Evolutionary conservation across 495 filamentous ascomycete species (phyloP), one percentile per base, ranked within the genome.

Genomic region (Mycothermus thermophilus): DNA sequence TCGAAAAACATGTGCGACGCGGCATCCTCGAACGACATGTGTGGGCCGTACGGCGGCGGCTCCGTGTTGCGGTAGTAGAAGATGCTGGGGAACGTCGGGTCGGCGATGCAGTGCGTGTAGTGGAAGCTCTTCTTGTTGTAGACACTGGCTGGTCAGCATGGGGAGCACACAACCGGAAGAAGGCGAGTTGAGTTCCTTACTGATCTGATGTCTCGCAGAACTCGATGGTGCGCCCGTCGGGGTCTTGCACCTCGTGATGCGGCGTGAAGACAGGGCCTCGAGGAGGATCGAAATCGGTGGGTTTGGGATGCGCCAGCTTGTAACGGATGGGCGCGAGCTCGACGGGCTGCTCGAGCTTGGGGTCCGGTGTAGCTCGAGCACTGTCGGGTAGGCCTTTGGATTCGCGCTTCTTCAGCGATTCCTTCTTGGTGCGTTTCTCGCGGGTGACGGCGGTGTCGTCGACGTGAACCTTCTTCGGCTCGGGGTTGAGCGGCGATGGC

Each of bases 61-160:
- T 96, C 92, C 16, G 86, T 83, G 39, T 83, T 80, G 31, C 90
- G 80, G 52, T 83, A 85, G 59, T 86, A 92, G 47, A 86, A 79
- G 40, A 83, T 85, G 34, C 85, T 81, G 6, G 79, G 77, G 37
- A 96, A 92, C 12, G 66, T 67, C 0, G 80, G 79, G 45, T 95
- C 90, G 33, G 85, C 83, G 39, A 95, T 84, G 50, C 84, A 92
- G 41, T 87, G 84, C 24, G 69, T 81, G 53, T 96, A 99, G 24
- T 83, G 79, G 44, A 82, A 96, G 27, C 75, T 82, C 57, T 86
- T 85, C 51, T 90, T 88, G 46, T 94, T 95, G 42, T 75, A 80
- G 27, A 90, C 81, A 54, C 80, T 84, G 45, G 3, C 20, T n/a
- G n/a, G n/a, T n/a, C n/a, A n/a, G n/a, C n/a, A n/a, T n/a, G n/a